Percentiles rank a stretch among this genome's conserved stretches.
phyloP scores from a whole-genome alignment of 768 basidiomycete species.

The Pluteus cervinus region DNA sequence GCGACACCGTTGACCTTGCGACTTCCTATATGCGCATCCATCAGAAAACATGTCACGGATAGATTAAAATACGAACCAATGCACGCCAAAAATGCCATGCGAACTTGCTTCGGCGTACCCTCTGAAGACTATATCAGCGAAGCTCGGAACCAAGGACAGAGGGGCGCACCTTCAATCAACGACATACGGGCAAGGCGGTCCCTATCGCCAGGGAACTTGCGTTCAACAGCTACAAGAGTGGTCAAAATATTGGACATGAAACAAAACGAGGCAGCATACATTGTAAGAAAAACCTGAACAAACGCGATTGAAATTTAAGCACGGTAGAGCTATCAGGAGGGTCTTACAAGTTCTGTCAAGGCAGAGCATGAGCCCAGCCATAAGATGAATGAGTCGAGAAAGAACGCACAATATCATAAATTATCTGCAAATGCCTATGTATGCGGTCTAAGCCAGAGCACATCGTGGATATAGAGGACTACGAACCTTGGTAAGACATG shows the following conservation, averaged over 20 bases:
- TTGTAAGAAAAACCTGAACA: conserved; percentile 58
- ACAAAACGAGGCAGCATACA: conserved; percentile 28
- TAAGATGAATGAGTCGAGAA: background rate
- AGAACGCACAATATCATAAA: conserved; percentile 74
- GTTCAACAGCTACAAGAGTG: conserved; percentile 61
- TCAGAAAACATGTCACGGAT: conserved; percentile 10
- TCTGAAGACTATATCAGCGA: conserved; percentile 36
- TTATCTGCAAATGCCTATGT: conserved; percentile 82
- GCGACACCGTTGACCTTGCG: conserved; percentile 95
- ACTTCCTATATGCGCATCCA: conserved; percentile 40
- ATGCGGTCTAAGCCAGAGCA: background rate
- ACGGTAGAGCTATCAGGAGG: background rate
- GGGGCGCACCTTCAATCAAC: conserved; percentile 70
- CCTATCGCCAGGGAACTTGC: conserved; percentile 82
- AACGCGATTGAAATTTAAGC: background rate
- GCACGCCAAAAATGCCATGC: conserved; percentile 90
- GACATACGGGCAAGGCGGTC: conserved; percentile 83
- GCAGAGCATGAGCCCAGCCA: conserved; percentile 3
- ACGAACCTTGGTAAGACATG: conserved; percentile 71
- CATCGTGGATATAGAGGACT: background rate
- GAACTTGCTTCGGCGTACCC: conserved; percentile 78
- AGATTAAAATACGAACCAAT: conserved; percentile 42
- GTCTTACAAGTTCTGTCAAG: conserved; percentile 43
- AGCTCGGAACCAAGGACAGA: background rate
- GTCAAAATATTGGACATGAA: background rate